phyloP scores from a whole-genome alignment of 306 rosid genomes.

The Herpetospermum pedunculosum region DNA sequence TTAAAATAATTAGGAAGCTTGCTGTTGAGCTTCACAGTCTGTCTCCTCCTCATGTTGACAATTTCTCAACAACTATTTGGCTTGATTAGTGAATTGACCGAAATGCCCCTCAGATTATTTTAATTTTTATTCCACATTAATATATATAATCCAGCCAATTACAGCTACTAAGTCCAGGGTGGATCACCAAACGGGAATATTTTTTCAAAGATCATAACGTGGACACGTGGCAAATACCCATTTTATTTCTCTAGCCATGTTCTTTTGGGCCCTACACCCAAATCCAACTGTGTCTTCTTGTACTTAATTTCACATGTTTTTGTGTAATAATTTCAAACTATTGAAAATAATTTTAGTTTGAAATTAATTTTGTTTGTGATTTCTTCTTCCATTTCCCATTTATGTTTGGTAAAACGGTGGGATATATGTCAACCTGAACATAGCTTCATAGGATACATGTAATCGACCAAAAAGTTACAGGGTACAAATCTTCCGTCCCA shows the following conservation, averaged over 20 bases:
- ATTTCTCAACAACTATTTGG: not conserved
- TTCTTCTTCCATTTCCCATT: no score
- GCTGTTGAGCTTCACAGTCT: not conserved
- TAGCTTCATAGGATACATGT: no score
- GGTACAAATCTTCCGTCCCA: no score
- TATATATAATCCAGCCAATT: not conserved
- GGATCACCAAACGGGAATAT: not conserved
- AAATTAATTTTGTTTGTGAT: no score
- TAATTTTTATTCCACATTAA: not conserved
- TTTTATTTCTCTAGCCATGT: not conserved
- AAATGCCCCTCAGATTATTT: not conserved
- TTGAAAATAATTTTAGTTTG: no score
- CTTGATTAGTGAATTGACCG: not conserved
- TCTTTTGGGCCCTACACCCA: not conserved
- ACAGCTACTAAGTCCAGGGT: not conserved
- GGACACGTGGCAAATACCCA: conserved; percentile 1
- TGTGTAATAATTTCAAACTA: not conserved
- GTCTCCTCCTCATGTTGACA: not conserved
- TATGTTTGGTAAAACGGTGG: no score
- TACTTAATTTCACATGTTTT: not conserved
- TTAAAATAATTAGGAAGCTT: not conserved
- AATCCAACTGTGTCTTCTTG: not conserved
- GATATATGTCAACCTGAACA: no score
- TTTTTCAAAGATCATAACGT: not conserved
- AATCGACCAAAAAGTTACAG: no score